Evolutionary conservation across 371 early-diverging fungal species (phyloP), one percentile per base, ranked within the genome.

Genomic region (Mortierella sp.): DNA sequence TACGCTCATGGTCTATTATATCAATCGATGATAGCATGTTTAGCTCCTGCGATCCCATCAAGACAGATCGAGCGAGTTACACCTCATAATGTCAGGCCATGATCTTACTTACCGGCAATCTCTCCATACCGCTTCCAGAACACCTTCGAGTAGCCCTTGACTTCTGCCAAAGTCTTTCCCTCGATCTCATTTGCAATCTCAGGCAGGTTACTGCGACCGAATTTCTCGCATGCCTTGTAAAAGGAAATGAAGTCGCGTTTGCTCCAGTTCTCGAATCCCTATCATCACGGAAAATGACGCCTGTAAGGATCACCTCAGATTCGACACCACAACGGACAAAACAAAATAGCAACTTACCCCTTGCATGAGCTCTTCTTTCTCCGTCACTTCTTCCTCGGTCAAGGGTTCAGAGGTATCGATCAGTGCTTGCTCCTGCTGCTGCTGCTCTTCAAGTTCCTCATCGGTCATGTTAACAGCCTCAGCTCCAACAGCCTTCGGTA

Each of bases 231-330:
- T 2, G 95, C 96, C 62, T 91, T 92, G 72, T 96, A 83, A 70
- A 98, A 98, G 4, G 86, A 82, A 43, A 83, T 85, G 82, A 95
- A 99, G 64, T 99, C 99, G 45, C 93, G 92, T 61, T 93, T 93
- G 56, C 88, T 84, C 99, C 99, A 99, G 70, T 91, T 90, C 30
- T 89, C 90, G 81, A 98, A 99, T 1, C 96, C 98, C 81, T 94
- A 78, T 47, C 23, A 41, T 12, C 21, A 26, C 24, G 12, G 3
- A 42, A 16, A 12, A 42, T n/a, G 42, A 16, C 16, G 16, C 16
- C 18, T 42, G 42, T 42, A 9, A 42, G 42, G 16, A 16, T 42
- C 42, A 3, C 3, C 10, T 3, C 42, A 42, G 3, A 3, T 10
- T 18, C 16, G 16, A 3, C 16, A 42, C 3, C 18, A 42, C 16